phyloP scores from a whole-genome alignment of 495 filamentous ascomycete genomes.

The Aspergillus funiculosus region DNA sequence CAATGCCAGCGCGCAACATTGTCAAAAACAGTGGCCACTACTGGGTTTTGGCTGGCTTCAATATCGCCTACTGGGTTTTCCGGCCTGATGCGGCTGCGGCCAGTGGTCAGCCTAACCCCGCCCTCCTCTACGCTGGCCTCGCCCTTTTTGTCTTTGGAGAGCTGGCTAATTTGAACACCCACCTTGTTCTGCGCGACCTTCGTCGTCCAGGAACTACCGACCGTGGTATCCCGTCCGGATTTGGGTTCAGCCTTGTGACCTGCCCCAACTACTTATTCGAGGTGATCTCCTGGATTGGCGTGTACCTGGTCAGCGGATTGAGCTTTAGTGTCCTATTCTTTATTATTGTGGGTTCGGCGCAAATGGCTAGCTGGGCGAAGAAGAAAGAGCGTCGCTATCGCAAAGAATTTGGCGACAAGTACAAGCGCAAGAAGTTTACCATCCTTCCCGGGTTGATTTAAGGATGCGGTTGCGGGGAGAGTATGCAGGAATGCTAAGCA shows the following conservation, averaged over 20 bases:
- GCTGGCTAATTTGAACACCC: constrained; percentile 69
- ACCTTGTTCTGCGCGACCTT: constrained; percentile 67
- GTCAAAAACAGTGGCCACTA: constrained; percentile 90
- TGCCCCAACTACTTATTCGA: constrained; percentile 98
- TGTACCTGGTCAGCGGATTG: constrained; percentile 65
- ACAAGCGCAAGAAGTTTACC: constrained; percentile 77
- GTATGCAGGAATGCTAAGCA: too few species aligned
- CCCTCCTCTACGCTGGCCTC: constrained; percentile 56
- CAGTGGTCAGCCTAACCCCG: constrained; percentile 33
- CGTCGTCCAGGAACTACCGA: constrained; percentile 77
- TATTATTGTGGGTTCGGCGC: constrained; percentile 54
- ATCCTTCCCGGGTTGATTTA: constrained; percentile 69
- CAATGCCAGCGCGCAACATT: constrained; percentile 82
- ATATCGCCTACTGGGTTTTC: constrained; percentile 84
- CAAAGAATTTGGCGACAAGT: constrained; percentile 81
- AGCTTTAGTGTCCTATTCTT: constrained; percentile 73
- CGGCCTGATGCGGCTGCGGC: constrained; percentile 59
- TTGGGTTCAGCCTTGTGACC: constrained; percentile 82
- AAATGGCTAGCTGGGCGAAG: constrained; percentile 81
- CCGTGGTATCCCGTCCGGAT: constrained; percentile 76
- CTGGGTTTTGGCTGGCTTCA: constrained; percentile 76
- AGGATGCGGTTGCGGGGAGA: neutral
- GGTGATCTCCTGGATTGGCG: constrained; percentile 73
- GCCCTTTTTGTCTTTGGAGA: constrained; percentile 70
- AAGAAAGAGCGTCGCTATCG: constrained; percentile 91